Conservation (phyloP, 768 basidiomycete genomes). For the Zangia roseola region DNA sequence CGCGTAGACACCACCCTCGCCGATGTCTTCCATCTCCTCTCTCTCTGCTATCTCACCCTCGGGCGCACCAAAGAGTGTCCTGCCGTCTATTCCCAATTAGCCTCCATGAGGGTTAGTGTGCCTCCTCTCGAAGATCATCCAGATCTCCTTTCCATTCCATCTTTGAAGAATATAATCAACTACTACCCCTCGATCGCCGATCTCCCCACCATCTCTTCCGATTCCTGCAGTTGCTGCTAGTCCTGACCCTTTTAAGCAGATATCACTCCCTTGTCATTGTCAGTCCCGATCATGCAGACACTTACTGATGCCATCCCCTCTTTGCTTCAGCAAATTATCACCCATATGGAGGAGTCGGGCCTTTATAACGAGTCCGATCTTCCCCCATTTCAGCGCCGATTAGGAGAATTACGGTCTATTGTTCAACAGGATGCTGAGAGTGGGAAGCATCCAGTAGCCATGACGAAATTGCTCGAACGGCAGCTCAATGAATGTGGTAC, state of each 20-base stretch:
- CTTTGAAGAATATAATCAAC: not conserved
- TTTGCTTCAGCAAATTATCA: conserved; percentile 77
- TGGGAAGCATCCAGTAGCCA: conserved; percentile 79
- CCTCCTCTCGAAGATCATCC: not conserved
- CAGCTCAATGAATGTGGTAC: conserved; percentile 91
- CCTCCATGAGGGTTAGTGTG: conserved; percentile 87
- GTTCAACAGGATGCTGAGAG: conserved; percentile 79
- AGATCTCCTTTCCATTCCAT: conserved; percentile 5
- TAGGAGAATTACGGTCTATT: conserved; percentile 81
- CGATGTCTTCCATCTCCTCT: conserved; percentile 93
- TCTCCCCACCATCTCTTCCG: conserved; percentile 5
- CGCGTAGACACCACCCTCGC: conserved; percentile 92
- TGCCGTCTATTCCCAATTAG: conserved; percentile 94
- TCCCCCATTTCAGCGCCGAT: conserved; percentile 78
- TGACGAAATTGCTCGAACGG: conserved; percentile 85
- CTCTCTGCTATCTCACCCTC: conserved; percentile 96
- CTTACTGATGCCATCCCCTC: conserved; percentile 24
- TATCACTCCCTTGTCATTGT: conserved; percentile 17
- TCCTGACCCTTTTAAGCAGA: conserved; percentile 28
- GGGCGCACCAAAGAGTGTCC: conserved; percentile 94
- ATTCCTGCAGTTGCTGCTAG: conserved; percentile 15
- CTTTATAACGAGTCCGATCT: conserved; percentile 93
- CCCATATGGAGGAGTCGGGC: conserved; percentile 94
- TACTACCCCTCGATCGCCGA: not conserved
- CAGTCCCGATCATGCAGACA: conserved; percentile 19